A percentile compares a stretch with the other conserved stretches of the same genome.
phyloP scores from a whole-genome alignment of 2,329 filamentous ascomycete species.

The Neopestalotiopsis sp. region DNA sequence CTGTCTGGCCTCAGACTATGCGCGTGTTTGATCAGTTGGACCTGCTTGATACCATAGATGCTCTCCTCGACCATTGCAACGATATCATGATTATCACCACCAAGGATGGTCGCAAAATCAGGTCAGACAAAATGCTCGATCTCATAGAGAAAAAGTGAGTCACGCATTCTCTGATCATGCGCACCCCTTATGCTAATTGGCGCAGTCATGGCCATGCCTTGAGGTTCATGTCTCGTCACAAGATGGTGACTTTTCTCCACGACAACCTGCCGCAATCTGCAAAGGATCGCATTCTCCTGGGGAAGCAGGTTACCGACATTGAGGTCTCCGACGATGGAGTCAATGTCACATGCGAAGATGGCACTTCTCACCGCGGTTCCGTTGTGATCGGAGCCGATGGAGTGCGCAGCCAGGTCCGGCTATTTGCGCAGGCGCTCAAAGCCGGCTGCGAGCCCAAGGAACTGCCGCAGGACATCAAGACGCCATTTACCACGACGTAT shows the following conservation, averaged over 20 bases:
- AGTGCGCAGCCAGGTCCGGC: not conserved
- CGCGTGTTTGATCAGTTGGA: conserved; percentile 2
- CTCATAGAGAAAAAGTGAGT: not conserved
- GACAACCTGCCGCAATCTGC: not conserved
- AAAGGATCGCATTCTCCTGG: not conserved
- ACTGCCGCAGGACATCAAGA: not conserved
- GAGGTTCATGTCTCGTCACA: not conserved
- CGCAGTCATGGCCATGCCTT: not conserved
- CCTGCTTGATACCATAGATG: not conserved
- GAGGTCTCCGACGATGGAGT: not conserved
- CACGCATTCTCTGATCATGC: not conserved
- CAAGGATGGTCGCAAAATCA: not conserved
- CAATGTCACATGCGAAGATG: conserved; percentile 1
- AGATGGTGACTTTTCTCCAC: not conserved
- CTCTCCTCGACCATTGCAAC: not conserved
- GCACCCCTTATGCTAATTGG: not conserved
- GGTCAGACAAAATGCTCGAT: not conserved
- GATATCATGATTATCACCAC: not conserved
- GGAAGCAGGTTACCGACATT: not conserved
- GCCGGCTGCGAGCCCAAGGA: not conserved
- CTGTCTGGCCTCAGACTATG: conserved; percentile 9
- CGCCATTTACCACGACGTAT: not conserved
- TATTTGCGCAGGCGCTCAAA: not conserved
- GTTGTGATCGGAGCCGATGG: not conserved
- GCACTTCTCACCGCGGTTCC: not conserved